Conservation (phyloP, 495 filamentous ascomycete species). For the Podospora pseudopauciseta region DNA sequence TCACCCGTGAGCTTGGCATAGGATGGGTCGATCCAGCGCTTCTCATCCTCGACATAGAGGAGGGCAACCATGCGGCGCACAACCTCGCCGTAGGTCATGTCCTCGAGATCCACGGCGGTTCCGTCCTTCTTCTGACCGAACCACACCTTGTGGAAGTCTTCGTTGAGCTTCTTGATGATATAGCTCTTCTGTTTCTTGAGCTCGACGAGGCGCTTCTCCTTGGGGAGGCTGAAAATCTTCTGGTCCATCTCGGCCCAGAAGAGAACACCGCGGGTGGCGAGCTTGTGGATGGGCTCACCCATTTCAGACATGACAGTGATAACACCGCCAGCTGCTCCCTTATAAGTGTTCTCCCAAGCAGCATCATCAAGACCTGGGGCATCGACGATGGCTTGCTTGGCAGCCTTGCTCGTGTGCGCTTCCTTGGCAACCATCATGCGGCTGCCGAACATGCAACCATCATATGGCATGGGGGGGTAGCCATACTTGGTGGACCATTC, state of each 20-base stretch:
- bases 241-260: constrained; percentile 99
- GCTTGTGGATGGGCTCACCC: constrained; percentile 98
- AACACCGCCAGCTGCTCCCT: constrained; percentile 83
- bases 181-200: constrained; percentile 88
- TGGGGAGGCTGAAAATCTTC: constrained; percentile 94
- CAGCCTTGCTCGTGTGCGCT: constrained; percentile 85
- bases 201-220: constrained; percentile 87
- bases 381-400: constrained; percentile 92
- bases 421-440: constrained; percentile 95
- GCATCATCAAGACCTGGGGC: constrained; percentile 81
- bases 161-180: constrained; percentile 96
- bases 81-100: constrained; percentile 96
- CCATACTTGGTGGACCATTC: constrained; percentile 79
- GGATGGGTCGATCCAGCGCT: constrained; percentile 88
- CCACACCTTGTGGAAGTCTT: constrained; percentile 98
- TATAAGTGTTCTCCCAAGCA: constrained; percentile 97
- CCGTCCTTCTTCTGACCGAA: constrained; percentile 85
- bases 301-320: constrained; percentile 98
- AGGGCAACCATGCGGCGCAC: constrained; percentile 91
- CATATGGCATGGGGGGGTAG: constrained; percentile 90
- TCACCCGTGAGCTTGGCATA: constrained; percentile 79
- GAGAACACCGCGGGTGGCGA: constrained; percentile 87
- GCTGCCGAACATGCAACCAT: constrained; percentile 85
- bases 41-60: constrained; percentile 92
- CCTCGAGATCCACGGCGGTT: constrained; percentile 87